Evolutionary conservation across 2,329 filamentous ascomycete species (phyloP).

Genomic region (Venturia nashicola): DNA sequence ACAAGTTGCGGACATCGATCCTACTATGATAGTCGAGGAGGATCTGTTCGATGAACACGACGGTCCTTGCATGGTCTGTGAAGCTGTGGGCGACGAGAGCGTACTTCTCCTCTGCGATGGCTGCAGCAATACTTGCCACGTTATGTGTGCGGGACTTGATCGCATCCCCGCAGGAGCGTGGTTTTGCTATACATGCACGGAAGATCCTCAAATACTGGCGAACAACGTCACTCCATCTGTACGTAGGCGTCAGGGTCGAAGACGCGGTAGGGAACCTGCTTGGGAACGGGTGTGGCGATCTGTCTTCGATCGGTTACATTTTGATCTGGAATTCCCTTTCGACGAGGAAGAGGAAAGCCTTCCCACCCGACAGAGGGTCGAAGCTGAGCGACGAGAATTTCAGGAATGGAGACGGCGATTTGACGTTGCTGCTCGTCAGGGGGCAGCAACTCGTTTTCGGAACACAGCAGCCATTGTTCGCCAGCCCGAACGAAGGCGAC

Average conservation of each 20-base stretch:
- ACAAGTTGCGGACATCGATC: constrained; percentile 81
- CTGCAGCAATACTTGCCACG: constrained; percentile 83
- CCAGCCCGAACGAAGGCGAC: constrained; percentile 30
- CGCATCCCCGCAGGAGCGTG: constrained; percentile 64
- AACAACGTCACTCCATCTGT: constrained; percentile 20
- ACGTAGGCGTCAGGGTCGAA: constrained; percentile 19
- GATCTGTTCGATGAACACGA: constrained; percentile 30
- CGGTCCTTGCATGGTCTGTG: constrained; percentile 75
- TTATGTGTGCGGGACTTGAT: constrained; percentile 78
- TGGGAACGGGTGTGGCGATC: constrained; percentile 80
- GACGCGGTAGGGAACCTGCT: constrained; percentile 23
- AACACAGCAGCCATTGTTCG: constrained; percentile 51
- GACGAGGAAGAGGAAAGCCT: constrained; percentile 51
- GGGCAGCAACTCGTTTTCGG: constrained; percentile 60
- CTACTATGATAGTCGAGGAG: constrained; percentile 60
- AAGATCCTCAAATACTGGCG: constrained; percentile 28
- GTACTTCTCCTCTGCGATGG: constrained; percentile 80
- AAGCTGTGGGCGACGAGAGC: constrained; percentile 67
- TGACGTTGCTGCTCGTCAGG: constrained; percentile 62
- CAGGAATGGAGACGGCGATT: constrained; percentile 74
- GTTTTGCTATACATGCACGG: constrained; percentile 78
- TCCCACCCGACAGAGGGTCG: constrained; percentile 41
- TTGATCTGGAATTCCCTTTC: constrained; percentile 79
- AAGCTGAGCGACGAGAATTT: constrained; percentile 44
- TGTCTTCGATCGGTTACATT: constrained; percentile 64